Percentiles rank a stretch among this genome's conserved stretches.
phyloP scores from a whole-genome alignment of 371 early-diverging fungal genomes.

The Catenaria anguillulae region DNA sequence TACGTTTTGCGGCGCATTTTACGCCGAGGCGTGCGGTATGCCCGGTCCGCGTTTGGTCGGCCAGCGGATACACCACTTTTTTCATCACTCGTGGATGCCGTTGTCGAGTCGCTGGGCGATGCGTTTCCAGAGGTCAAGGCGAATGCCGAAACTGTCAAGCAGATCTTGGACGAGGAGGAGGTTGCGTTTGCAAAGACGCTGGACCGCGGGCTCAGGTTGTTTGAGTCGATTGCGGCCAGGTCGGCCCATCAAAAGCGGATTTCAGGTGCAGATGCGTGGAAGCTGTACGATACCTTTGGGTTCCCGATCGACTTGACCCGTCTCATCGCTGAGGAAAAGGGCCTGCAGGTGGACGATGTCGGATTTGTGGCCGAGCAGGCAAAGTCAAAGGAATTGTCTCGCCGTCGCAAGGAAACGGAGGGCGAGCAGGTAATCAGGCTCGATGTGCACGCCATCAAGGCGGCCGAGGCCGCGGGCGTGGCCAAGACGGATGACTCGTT shows the following conservation, averaged over 20 bases:
- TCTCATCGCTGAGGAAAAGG: conserved; percentile 95
- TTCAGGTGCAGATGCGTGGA: conserved; percentile 88
- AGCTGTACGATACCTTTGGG: conserved; percentile 98
- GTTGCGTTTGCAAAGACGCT: conserved; percentile 84
- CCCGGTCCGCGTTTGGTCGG: conserved; percentile 48
- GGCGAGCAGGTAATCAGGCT: conserved; percentile 44
- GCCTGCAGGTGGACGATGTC: conserved; percentile 68
- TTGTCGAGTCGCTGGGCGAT: conserved; percentile 29
- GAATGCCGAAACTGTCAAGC: conserved; percentile 33
- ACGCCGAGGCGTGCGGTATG: conserved; percentile 54
- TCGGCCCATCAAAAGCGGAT: conserved; percentile 46
- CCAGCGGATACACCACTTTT: conserved; percentile 22
- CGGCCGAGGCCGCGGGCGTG: conserved; percentile 55
- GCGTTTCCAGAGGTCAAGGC: conserved; percentile 41
- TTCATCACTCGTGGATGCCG: conserved; percentile 38
- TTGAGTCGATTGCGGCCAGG: conserved; percentile 67
- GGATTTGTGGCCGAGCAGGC: conserved; percentile 72
- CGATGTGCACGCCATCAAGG: conserved; percentile 83
- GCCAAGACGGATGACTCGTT: conserved; percentile 75
- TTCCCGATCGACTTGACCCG: conserved; percentile 99
- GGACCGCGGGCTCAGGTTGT: conserved; percentile 92
- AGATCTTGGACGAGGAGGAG: conserved; percentile 51
- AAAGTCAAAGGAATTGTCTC: conserved; percentile 62
- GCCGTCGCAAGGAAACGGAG: conserved; percentile 28
- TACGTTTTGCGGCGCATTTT: conserved; percentile 64